phyloP scores from a whole-genome alignment of 2,329 filamentous ascomycete genomes.

The Paraphoma chrysanthemicola region DNA sequence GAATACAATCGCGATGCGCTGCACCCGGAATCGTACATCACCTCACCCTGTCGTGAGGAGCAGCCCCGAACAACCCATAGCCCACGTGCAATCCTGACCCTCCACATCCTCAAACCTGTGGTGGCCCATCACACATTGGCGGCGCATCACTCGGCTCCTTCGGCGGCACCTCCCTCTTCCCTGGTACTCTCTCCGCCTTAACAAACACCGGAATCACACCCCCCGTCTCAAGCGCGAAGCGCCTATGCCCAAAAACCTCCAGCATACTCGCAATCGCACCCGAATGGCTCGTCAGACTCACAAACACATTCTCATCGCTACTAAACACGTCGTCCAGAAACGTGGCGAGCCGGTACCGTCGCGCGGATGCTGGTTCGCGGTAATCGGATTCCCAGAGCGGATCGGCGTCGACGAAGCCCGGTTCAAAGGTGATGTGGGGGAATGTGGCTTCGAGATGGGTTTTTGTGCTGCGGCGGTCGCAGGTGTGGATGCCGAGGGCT shows the following conservation, averaged over 20 bases:
- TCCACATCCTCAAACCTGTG: slow-evolving; percentile 5
- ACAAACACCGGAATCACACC: slow-evolving; percentile 73
- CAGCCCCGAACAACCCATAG: too few relatives aligned
- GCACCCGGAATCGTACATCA: too few relatives aligned
- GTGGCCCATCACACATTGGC: slow-evolving; percentile 35
- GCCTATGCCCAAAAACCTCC: slow-evolving; percentile 63
- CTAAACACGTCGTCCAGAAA: slow-evolving; percentile 63
- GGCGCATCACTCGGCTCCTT: slow-evolving; percentile 42
- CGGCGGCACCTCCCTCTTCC: slow-evolving; percentile 31
- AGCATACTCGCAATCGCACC: slow-evolving; percentile 64
- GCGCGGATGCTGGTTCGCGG: slow-evolving; percentile 35
- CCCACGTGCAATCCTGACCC: too few relatives aligned
- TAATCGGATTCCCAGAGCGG: slow-evolving; percentile 56
- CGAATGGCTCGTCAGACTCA: slow-evolving; percentile 66
- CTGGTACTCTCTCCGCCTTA: slow-evolving; percentile 59
- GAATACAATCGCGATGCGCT: too few relatives aligned
- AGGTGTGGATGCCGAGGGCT: slow-evolving; percentile 71
- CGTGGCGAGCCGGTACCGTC: slow-evolving; percentile 29
- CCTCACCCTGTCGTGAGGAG: too few relatives aligned
- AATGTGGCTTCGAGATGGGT: slow-evolving; percentile 59
- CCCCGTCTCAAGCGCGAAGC: slow-evolving; percentile 68
- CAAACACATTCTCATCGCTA: slow-evolving; percentile 51
- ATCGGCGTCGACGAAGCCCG: slow-evolving; percentile 66
- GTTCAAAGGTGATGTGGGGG: slow-evolving; percentile 63
- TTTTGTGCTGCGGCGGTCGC: slow-evolving; percentile 65